These are phyloP conservation scores for Butyriboletus loyo DNA, from an alignment of 768 basidiomycete species.

Conservation along the genomic window DNA sequence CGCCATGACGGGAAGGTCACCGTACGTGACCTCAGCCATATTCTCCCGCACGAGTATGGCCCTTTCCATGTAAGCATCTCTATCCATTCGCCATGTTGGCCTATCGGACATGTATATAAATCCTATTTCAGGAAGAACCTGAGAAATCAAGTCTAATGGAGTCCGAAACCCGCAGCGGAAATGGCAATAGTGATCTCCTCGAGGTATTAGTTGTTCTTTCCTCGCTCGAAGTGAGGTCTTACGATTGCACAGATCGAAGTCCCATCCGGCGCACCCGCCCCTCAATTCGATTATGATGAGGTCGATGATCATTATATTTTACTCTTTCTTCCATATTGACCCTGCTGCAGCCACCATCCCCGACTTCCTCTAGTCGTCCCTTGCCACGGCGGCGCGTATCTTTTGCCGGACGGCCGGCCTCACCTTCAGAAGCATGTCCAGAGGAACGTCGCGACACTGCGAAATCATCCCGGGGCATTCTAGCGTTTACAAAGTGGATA, in stretches of 20 bases:
- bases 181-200: neutral
- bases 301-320: neutral
- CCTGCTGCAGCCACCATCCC: neutral
- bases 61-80: neutral
- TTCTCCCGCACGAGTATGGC: slow-evolving; percentile 6
- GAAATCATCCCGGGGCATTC: neutral
- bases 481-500: neutral
- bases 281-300: neutral
- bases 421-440: too few relatives aligned
- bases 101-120: too few relatives aligned
- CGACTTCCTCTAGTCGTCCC: neutral
- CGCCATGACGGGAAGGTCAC: neutral
- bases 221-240: too few relatives aligned
- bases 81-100: neutral
- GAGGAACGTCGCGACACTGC: too few relatives aligned
- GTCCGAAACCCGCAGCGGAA: too few relatives aligned
- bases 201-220: neutral
- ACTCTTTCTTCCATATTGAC: neutral
- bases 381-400: neutral
- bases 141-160: too few relatives aligned
- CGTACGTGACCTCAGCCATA: neutral
- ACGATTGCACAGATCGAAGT: neutral
- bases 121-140: too few relatives aligned
- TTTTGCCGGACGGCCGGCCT: too few relatives aligned
- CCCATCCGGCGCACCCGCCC: neutral